Percentiles rank a stretch among this genome's conserved stretches.
Conservation (phyloP, 495 filamentous ascomycete genomes). For the Neurospora africana region DNA sequence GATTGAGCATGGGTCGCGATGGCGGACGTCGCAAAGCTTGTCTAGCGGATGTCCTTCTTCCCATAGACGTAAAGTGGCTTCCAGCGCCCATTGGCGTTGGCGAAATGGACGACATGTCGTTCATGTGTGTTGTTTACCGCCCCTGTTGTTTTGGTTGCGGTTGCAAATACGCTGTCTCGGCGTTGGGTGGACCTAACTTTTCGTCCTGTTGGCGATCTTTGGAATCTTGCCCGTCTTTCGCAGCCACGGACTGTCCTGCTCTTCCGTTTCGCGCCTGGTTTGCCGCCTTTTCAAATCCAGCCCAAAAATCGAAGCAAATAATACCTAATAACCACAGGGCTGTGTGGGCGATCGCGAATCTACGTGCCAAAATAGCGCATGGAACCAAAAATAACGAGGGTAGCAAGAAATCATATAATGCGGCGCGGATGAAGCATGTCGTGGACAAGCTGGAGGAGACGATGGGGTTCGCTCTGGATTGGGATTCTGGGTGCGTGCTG, state of each 20-base stretch:
- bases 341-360: conserved; percentile 1
- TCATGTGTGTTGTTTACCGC: background rate
- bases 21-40: conserved; percentile 30
- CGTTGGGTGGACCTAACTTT: conserved; percentile 1
- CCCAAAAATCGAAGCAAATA: background rate
- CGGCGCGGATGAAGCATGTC: conserved; percentile 16
- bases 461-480: background rate
- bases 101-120: conserved; percentile 26
- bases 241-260: background rate
- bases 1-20: conserved; percentile 22
- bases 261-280: background rate
- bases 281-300: background rate
- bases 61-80: conserved; percentile 23
- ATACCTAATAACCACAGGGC: background rate
- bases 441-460: conserved; percentile 1
- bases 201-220: background rate
- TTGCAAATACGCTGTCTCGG: background rate
- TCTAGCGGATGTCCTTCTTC: conserved; percentile 31
- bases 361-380: conserved; percentile 26
- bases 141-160: conserved; percentile 7
- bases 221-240: background rate
- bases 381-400: conserved; percentile 14
- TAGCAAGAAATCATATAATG: conserved; percentile 12
- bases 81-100: conserved; percentile 27
- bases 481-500: conserved; percentile 6